phyloP scores from a whole-genome alignment of 306 rosid genomes.

The Corylus americana region DNA sequence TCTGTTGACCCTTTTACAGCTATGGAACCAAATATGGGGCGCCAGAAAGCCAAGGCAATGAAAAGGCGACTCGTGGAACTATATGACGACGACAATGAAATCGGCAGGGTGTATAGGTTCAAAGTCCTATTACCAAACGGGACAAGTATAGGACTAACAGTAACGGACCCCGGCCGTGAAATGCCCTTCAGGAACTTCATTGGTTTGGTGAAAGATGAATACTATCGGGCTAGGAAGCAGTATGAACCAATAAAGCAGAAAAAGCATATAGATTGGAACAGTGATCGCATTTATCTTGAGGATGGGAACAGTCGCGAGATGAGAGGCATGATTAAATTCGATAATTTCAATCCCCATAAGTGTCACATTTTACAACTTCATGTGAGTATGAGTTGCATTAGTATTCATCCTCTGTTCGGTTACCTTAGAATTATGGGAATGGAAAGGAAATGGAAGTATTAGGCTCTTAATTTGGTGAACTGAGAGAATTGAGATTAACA shows the following conservation, averaged over 20 bases:
- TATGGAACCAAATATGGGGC: conserved; percentile 12
- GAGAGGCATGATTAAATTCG: conserved; percentile 24
- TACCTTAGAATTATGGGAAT: background rate
- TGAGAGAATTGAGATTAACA: background rate
- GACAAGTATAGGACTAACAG: conserved; percentile 26
- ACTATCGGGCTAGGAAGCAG: background rate
- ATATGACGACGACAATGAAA: background rate
- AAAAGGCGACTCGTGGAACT: conserved; percentile 23
- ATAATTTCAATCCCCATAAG: conserved; percentile 28
- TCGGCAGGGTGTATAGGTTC: conserved; percentile 23
- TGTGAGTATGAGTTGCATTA: conserved; percentile 37
- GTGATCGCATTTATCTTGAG: conserved; percentile 29
- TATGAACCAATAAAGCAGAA: conserved; percentile 21
- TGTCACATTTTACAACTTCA: conserved; percentile 54
- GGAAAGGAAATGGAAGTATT: background rate
- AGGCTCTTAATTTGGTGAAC: background rate
- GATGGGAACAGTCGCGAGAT: conserved; percentile 38
- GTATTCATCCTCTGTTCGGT: conserved; percentile 8
- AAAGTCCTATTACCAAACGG: conserved; percentile 49
- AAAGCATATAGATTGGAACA: conserved; percentile 39
- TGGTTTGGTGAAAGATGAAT: conserved; percentile 24
- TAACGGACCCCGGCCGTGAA: conserved; percentile 20
- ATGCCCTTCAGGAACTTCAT: conserved; percentile 42
- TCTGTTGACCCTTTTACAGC: conserved; percentile 9
- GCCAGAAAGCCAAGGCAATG: background rate